A percentile compares a stretch with the other conserved stretches of the same genome.
Evolutionary conservation across 2,329 filamentous ascomycete species (phyloP).

Genomic region (Akanthomyces dipterigenus): DNA sequence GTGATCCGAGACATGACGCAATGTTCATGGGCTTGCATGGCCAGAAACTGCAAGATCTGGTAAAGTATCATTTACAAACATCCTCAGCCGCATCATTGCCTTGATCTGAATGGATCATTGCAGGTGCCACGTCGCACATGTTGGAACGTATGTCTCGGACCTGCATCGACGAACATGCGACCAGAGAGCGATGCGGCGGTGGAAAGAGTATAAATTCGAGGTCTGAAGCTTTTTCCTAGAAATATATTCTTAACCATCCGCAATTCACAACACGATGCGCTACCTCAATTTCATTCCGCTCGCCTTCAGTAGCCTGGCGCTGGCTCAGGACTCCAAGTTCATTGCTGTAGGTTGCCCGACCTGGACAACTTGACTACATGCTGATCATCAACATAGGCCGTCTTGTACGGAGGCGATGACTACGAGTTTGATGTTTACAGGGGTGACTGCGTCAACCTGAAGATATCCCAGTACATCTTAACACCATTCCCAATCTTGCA

Average conservation of each 20-base stretch:
- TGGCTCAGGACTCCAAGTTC: background rate
- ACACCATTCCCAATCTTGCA: no score
- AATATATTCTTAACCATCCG: no score
- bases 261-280: background rate
- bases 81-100: no score
- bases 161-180: no score
- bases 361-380: background rate
- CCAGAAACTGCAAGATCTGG: no score
- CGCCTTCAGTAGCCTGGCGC: background rate
- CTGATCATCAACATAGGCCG: background rate
- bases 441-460: background rate
- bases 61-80: no score
- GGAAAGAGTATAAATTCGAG: background rate
- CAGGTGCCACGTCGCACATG: no score
- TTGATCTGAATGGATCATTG: no score
- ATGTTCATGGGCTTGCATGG: no score
- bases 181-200: no score
- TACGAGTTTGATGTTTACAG: background rate
- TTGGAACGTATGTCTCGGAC: no score
- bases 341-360: background rate
- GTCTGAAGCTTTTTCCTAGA: background rate
- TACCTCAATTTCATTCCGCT: background rate
- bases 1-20: no score
- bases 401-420: background rate
- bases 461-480: background rate